Percentiles rank a stretch among this genome's conserved stretches.
Conservation (phyloP, 768 basidiomycete genomes). For the Podaxis sp. region DNA sequence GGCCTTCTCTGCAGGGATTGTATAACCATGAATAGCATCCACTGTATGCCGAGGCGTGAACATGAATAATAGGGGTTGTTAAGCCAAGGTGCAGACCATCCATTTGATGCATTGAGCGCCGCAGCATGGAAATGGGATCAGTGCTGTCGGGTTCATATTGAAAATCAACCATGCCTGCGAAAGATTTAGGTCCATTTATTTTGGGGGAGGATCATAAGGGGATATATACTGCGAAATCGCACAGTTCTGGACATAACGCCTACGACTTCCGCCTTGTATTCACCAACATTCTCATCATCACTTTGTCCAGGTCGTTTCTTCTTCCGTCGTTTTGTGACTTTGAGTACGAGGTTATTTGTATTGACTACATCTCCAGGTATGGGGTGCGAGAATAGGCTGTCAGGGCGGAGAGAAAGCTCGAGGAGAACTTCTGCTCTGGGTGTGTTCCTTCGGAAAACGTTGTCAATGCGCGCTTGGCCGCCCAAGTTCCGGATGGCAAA, state of each 20-base stretch:
- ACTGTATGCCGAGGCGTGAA: constrained; percentile 43
- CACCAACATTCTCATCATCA: constrained; percentile 46
- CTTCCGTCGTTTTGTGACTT: constrained; percentile 72
- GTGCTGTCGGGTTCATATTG: constrained; percentile 77
- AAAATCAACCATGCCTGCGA: constrained; percentile 87
- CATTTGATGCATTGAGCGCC: constrained; percentile 72
- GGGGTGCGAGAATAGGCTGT: constrained; percentile 79
- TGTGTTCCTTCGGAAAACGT: constrained; percentile 69
- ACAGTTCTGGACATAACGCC: constrained; percentile 81
- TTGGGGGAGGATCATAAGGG: neutral
- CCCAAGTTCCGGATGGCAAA: constrained; percentile 65
- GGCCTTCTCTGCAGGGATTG: constrained; percentile 60
- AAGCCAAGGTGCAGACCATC: constrained; percentile 57
- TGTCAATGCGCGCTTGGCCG: constrained; percentile 67
- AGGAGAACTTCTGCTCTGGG: constrained; percentile 63
- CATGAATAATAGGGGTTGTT: neutral
- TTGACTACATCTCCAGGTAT: constrained; percentile 76
- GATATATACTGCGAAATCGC: constrained; percentile 80
- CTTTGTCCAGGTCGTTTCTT: constrained; percentile 29
- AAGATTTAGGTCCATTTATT: constrained; percentile 2
- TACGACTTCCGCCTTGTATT: constrained; percentile 71
- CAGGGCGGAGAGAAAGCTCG: constrained; percentile 74
- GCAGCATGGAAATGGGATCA: constrained; percentile 70
- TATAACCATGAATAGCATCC: constrained; percentile 67
- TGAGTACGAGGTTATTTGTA: constrained; percentile 82